A percentile compares a stretch with the other conserved stretches of the same genome.
phyloP scores from a whole-genome alignment of 441 rosid genomes.

The Metrosideros polymorpha region DNA sequence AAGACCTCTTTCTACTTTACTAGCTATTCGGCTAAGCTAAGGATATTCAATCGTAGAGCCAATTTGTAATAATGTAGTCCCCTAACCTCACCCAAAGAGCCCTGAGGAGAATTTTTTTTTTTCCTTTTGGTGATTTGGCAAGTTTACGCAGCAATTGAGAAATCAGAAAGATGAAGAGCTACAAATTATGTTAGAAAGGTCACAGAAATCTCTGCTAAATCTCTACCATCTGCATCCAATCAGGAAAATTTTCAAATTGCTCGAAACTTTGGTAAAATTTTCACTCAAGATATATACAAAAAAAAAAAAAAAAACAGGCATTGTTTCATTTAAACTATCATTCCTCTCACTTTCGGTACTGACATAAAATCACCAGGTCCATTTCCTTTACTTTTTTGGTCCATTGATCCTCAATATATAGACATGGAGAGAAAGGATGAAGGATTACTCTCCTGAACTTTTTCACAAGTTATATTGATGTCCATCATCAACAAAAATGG shows the following conservation, averaged over 20 bases:
- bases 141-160: neutral
- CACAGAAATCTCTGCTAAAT: neutral
- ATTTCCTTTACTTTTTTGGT: neutral
- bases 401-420: neutral
- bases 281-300: neutral
- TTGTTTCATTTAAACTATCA: neutral
- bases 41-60: neutral
- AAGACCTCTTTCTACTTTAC: neutral
- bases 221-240: neutral
- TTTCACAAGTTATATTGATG: no score
- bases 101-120: neutral
- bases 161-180: neutral
- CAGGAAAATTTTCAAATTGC: neutral
- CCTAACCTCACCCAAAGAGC: neutral
- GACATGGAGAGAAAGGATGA: neutral
- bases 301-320: no score
- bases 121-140: neutral
- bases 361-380: neutral
- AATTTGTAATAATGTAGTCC: neutral
- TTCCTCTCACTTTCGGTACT: neutral
- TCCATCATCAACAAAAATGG: no score
- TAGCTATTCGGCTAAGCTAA: neutral
- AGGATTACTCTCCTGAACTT: no score
- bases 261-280: neutral
- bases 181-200: neutral